Conservation (phyloP, 352 stramenopile species). For the Phytophthora ohioensis region DNA sequence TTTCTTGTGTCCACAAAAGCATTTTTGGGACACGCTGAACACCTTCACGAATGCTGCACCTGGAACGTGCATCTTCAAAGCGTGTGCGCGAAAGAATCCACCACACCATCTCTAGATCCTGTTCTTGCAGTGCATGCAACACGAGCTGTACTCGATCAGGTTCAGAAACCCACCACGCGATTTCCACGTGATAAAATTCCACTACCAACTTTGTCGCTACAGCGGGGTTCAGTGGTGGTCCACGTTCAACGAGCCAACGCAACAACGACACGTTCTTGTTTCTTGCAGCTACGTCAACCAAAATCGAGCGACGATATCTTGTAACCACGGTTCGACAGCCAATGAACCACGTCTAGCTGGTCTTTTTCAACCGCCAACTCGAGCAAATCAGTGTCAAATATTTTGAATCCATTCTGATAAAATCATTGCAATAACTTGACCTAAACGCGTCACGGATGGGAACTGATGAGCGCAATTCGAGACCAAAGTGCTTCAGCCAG, state of each 20-base stretch:
- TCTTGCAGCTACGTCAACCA: not conserved
- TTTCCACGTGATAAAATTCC: not conserved
- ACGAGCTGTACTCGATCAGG: not conserved
- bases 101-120: not conserved
- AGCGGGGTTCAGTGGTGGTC: not conserved
- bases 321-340: not conserved
- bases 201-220: not conserved
- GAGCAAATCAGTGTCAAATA: not conserved
- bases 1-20: no score
- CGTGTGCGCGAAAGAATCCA: not conserved
- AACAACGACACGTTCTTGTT: not conserved
- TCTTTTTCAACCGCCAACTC: not conserved
- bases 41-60: not conserved
- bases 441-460: no score
- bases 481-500: no score
- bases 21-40: not conserved
- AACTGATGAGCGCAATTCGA: no score
- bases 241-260: conserved; percentile 5
- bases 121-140: not conserved
- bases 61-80: not conserved
- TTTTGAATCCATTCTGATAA: not conserved
- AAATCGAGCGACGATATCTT: not conserved
- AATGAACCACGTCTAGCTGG: not conserved
- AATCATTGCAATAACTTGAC: conserved; percentile 15
- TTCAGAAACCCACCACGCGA: not conserved